phyloP scores from a whole-genome alignment of 805 yeast genomes.

The Wickerhamiella cacticola region DNA sequence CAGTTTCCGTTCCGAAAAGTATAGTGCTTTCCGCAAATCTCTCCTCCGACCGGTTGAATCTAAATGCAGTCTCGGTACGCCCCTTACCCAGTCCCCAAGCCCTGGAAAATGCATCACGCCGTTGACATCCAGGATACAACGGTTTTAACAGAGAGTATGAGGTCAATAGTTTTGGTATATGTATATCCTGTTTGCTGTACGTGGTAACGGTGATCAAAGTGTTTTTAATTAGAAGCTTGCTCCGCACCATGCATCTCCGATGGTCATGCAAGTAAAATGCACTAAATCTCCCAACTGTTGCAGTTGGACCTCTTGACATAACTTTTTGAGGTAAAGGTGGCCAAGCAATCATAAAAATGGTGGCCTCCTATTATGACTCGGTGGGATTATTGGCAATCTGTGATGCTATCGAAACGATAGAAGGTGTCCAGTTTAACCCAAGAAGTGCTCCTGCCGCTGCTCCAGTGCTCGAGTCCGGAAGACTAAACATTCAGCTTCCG shows the following conservation, averaged over 20 bases:
- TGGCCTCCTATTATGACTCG: conserved; percentile 29
- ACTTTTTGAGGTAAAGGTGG: too few species aligned
- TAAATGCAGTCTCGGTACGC: conserved; percentile 3
- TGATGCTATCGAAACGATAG: conserved; percentile 32
- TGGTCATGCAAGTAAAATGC: conserved; percentile 4
- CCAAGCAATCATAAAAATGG: not conserved
- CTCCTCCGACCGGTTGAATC: not conserved
- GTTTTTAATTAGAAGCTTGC: not conserved
- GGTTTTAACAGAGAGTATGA: too few species aligned
- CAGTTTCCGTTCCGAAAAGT: not conserved
- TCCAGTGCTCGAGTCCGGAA: conserved; percentile 9
- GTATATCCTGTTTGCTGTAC: too few species aligned
- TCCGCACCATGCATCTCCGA: conserved; percentile 4
- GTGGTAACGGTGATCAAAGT: not conserved
- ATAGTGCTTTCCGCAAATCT: not conserved
- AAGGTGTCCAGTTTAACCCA: conserved; percentile 26
- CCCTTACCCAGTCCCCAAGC: conserved; percentile 1
- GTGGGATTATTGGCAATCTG: conserved; percentile 32
- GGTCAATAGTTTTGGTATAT: too few species aligned
- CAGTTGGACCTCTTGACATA: conserved; percentile 7
- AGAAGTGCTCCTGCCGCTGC: conserved; percentile 13
- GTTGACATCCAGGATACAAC: not conserved
- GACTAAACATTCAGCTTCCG: conserved; percentile 12
- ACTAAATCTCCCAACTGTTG: conserved; percentile 10
- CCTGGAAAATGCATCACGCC: not conserved